Base-by-base conservation (phyloP, 1,284 basidiomycete species). In the Stygiomarasmius scandens region DNA sequence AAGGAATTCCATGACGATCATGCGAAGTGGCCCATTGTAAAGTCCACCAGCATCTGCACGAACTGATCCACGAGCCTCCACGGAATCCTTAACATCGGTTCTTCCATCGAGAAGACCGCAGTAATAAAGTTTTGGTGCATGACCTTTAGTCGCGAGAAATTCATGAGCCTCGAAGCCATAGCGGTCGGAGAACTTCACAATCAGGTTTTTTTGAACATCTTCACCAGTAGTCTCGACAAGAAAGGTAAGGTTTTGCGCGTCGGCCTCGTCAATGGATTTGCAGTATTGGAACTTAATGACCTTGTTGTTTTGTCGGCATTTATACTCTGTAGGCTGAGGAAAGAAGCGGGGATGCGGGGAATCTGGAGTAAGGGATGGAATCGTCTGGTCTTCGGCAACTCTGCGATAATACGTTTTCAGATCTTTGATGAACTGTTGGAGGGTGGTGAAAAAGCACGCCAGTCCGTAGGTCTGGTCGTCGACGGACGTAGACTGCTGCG, bases 1-100 rank as follows among this genome's bases (percentile, higher is more conserved):
- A 9, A 61, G 22, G 43, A 44, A 51, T n/a, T 61, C 60, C 53
- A 56, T 58, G n/a, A 61, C 49, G n/a, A 58, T 44, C 60, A 58
- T 59, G 22, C 43, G 41, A 10, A 61, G 12, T 1, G 14, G 41
- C 4, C 49, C 55, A 8, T 16, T 4, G 29, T 49, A 32, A 9
- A 49, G 22, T 6, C 47, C 24, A 11, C 47, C 29, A 4, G 14
- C 14, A 6, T 12, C 16, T 10, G 23, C 29, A 6, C 20, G 24
- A 11, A 19, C 10, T 47, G 19, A 12, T 10, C 22, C 45, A 3
- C n/a, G 4, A 20, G 45, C 45, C 6, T 27, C 22, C 9, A 4
- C 45, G 6, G 45, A 27, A 16, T 27, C 16, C 19, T 5, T 6
- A 8, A 47, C 45, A 11, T 49, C 47, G 14, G 4, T 19, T 19